Base-by-base conservation (phyloP, 495 filamentous ascomycete genomes). In the Parathielavia hyrcaniae region DNA sequence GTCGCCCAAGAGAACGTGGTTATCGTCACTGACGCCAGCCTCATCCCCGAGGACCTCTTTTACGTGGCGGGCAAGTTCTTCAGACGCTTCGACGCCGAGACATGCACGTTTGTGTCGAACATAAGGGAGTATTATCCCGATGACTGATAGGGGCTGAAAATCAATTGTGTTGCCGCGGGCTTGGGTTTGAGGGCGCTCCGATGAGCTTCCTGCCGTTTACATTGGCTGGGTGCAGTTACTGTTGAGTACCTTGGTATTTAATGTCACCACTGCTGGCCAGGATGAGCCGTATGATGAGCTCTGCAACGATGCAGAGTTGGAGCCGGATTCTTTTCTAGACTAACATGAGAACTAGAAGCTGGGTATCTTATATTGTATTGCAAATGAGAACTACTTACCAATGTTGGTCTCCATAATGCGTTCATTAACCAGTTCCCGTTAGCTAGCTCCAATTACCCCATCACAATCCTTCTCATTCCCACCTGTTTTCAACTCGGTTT, bases 1-100 rank as follows among this genome's bases (percentile, higher is more conserved):
- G 88, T 97, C 8, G 88, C 90, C 7, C 88, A 96, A 72, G 89
- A 96, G 62, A 97, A 93, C 62, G 87, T 96, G 50, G 77, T 83
- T 54, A 76, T 85, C 22, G 72, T 89, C 43, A 67, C 74, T 2
- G 73, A 81, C 41, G 73, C 73, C 38, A 66, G 61, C 9, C 52
- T 70, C 61, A 41, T 76, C 59, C 62, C 83, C 0, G 67, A 71
- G 12, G 74, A 75, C 5, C 72, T 96, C 51, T 78, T 86, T 60
- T 74, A 73, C 50, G 75, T 92, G 60, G 91, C 91, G 3, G 93
- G 93, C 12, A 86, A 84, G 64, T 86, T 88, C 71, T 97, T 97
- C 65, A 96, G 90, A 73, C 78, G 91, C 19, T 97, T 89, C 82
- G 89, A 95, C 69, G 62, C 67, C 35, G 71, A 70, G n/a, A 74